Percentiles rank a stretch among this genome's conserved stretches.
phyloP scores from a whole-genome alignment of 176 grass and related monocot genomes.

The Avena insularis region DNA sequence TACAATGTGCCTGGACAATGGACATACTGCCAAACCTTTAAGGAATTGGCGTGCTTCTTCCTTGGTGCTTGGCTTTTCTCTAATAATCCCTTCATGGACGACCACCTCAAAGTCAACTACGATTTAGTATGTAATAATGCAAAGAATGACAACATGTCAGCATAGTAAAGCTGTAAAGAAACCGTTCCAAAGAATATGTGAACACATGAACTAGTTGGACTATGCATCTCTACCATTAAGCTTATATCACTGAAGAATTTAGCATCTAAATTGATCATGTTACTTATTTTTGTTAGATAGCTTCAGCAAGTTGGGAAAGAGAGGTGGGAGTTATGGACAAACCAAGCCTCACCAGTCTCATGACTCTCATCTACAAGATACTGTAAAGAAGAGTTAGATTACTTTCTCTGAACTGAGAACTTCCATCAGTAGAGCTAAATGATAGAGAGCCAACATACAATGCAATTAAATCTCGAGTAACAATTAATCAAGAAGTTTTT shows the following conservation, averaged over 20 bases:
- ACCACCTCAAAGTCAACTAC: conserved; percentile 88
- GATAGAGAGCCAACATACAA: conserved; percentile 1
- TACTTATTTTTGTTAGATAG: not conserved
- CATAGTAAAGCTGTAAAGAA: not conserved
- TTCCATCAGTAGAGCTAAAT: not conserved
- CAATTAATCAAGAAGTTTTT: not conserved
- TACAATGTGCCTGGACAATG: not conserved
- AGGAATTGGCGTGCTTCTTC: conserved; percentile 96
- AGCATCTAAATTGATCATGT: not conserved
- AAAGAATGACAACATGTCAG: conserved; percentile 14
- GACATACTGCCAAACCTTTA: conserved; percentile 61
- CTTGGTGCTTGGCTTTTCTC: conserved; percentile 88
- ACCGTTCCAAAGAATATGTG: conserved; percentile 1
- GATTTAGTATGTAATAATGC: conserved; percentile 60
- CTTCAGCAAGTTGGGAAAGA: not conserved
- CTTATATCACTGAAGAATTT: conserved; percentile 2
- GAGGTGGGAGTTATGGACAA: not conserved
- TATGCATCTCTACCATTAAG: not conserved
- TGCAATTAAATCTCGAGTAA: not conserved
- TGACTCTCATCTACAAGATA: not conserved
- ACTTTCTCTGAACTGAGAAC: not conserved
- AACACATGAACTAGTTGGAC: conserved; percentile 11
- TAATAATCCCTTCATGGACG: conserved; percentile 96
- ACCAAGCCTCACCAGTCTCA: not conserved
- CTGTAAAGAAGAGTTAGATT: not conserved